phyloP scores from a whole-genome alignment of 805 yeast species.

The Priceomyces medius region DNA sequence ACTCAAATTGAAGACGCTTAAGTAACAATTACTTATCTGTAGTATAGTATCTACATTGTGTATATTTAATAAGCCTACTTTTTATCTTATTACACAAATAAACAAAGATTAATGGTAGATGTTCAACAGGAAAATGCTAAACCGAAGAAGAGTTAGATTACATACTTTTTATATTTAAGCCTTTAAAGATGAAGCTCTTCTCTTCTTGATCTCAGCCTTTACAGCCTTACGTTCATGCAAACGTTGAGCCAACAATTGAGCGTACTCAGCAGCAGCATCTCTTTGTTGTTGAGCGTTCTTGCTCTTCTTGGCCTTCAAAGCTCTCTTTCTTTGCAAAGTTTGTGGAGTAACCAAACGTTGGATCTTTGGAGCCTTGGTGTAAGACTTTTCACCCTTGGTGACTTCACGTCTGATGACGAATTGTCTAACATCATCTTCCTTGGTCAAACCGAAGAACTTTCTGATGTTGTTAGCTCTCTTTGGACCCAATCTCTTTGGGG shows the following conservation, averaged over 20 bases:
- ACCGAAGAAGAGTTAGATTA: slow-evolving; percentile 8
- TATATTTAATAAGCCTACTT: slow-evolving; percentile 5
- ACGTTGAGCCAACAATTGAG: slow-evolving; percentile 97
- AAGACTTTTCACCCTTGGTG: slow-evolving; percentile 95
- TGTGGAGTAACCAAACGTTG: slow-evolving; percentile 99
- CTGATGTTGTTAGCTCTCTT: slow-evolving; percentile 99
- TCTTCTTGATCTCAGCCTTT: slow-evolving; percentile 97
- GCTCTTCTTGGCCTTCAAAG: slow-evolving; percentile 87
- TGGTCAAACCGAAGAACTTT: slow-evolving; percentile 97
- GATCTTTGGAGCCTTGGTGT: slow-evolving; percentile 99
- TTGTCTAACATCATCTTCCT: slow-evolving; percentile 85
- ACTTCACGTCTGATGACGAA: slow-evolving; percentile 98
- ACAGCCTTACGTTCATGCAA: slow-evolving; percentile 97
- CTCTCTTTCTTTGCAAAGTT: slow-evolving; percentile 98
- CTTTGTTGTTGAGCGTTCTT: slow-evolving; percentile 98
- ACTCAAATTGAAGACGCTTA: not conserved
- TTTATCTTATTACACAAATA: slow-evolving; percentile 25
- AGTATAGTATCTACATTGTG: slow-evolving; percentile 1
- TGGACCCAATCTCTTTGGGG: slow-evolving; percentile 99
- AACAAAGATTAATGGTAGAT: slow-evolving; percentile 11
- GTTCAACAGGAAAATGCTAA: slow-evolving; percentile 10
- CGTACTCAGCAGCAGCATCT: slow-evolving; percentile 99
- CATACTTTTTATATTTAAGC: slow-evolving; percentile 49
- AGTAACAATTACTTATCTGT: too few relatives aligned
- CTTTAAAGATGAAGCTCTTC: slow-evolving; percentile 99